Evolutionary conservation across 2,329 filamentous ascomycete genomes (phyloP).

Genomic region (Exophiala lecanii-corni): DNA sequence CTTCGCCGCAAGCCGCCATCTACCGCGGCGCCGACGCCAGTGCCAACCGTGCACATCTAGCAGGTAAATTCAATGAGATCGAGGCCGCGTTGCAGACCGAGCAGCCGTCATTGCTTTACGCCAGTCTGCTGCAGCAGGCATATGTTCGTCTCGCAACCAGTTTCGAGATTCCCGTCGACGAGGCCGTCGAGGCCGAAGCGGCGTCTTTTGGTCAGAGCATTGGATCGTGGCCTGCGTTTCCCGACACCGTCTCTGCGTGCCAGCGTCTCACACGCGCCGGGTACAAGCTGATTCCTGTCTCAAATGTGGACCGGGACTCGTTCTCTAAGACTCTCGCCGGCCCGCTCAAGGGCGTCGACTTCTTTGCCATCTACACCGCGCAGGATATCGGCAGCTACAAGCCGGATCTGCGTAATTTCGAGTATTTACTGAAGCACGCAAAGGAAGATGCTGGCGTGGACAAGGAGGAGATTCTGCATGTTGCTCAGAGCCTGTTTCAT

Average conservation of each 20-base stretch:
- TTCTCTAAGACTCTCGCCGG: slow-evolving; percentile 46
- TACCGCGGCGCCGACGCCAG: slow-evolving; percentile 3
- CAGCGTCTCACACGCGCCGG: slow-evolving; percentile 40
- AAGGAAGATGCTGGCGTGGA: slow-evolving; percentile 52
- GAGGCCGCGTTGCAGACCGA: neutral
- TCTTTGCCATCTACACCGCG: slow-evolving; percentile 65
- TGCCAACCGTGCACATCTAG: neutral
- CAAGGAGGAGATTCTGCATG: slow-evolving; percentile 58
- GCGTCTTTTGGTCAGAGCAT: slow-evolving; percentile 46
- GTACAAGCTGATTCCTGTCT: slow-evolving; percentile 54
- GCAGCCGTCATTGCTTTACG: neutral
- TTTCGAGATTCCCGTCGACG: slow-evolving; percentile 6
- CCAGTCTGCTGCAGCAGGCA: slow-evolving; percentile 33
- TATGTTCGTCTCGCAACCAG: slow-evolving; percentile 10
- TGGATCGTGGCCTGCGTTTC: slow-evolving; percentile 52
- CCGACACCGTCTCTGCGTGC: slow-evolving; percentile 53
- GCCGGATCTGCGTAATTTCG: slow-evolving; percentile 60
- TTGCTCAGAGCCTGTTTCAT: slow-evolving; percentile 62
- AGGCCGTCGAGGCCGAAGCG: slow-evolving; percentile 31
- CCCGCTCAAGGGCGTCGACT: slow-evolving; percentile 49
- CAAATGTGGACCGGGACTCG: slow-evolving; percentile 53
- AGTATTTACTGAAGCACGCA: slow-evolving; percentile 56
- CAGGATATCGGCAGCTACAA: slow-evolving; percentile 70
- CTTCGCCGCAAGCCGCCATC: slow-evolving; percentile 4
- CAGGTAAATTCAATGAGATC: neutral